Evolutionary conservation across 2,329 filamentous ascomycete species (phyloP), one percentile per base, ranked within the genome.

Genomic region (Elsinoe australis): DNA sequence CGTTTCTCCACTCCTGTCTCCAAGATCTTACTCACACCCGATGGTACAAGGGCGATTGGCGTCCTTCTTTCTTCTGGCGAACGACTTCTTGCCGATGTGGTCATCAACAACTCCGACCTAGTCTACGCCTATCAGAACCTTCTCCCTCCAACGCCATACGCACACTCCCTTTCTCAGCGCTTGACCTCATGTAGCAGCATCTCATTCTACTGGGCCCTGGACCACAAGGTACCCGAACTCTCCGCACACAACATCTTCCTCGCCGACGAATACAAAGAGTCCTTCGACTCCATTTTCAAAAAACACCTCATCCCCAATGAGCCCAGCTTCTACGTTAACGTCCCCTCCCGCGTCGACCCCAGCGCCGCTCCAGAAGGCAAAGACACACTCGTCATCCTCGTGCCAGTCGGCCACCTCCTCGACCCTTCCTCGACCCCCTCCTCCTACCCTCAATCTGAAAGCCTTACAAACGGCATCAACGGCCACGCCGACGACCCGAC

Each of bases 291-390:
- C 51, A 87, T 87, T 51, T 87, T 88, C 71, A 78, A 83, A 54
- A 68, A 76, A 22, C 79, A 86, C 51, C 66, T 73, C 2, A 77
- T 87, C 6, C 84, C 84, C 1, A 62, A 72, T 1, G 72, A 86
- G 51, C 83, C 83, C 0, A 82, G 77, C 49, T 88, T 87, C 68
- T 87, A 87, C 64, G 76, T 87, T 64, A 86, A 87, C 59, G 82
- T 87, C 0, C 84, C 84, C 0, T 82, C 76, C 38, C 74, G 83
- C 9, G 73, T 86, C 5, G 84, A 87, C 54, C 68, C 78, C 0
- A 73, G 73, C 0, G 84, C 84, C 1, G 82, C 84, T 0, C 84
- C 84, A 0, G 62, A 70, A 2, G 79, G 75, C 1, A 75, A 74
- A 55, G 84, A 88, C 58, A 70, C 75, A 1, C 64, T 87, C 38